Evolutionary conservation across 1,139 yeast genomes (phyloP).

Genomic region (Arxiozyma heterogenica): DNA sequence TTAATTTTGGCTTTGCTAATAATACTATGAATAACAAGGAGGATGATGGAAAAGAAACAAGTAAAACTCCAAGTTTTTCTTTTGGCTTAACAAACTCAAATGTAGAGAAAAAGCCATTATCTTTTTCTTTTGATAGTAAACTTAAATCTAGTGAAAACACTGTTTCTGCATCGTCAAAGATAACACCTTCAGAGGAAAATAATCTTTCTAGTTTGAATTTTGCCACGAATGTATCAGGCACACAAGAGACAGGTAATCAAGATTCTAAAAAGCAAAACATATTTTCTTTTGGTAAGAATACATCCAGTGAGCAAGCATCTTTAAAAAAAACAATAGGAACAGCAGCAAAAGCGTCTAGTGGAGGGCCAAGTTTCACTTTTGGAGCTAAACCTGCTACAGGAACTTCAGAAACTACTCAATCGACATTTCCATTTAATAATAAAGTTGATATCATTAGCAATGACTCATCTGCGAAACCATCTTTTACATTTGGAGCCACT

Average conservation of each 20-base stretch:
- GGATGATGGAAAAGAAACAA: background rate
- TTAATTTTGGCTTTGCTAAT: constrained; percentile 4
- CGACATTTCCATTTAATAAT: background rate
- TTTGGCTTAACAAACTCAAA: constrained; percentile 2
- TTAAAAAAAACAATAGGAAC: background rate
- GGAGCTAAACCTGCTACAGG: constrained; percentile 1
- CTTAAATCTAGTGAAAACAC: background rate
- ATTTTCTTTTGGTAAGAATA: background rate
- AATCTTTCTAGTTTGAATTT: constrained; percentile 4
- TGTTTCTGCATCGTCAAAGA: constrained; percentile 4
- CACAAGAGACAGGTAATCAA: background rate
- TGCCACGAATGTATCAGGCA: constrained; percentile 1
- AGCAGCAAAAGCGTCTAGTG: background rate
- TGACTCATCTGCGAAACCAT: background rate
- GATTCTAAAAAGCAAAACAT: background rate
- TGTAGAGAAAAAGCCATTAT: constrained; percentile 1
- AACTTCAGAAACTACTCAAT: background rate
- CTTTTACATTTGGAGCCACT: constrained; percentile 2
- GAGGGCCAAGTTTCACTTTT: constrained; percentile 8
- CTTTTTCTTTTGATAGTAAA: constrained; percentile 5
- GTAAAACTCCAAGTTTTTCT: constrained; percentile 4
- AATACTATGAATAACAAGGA: constrained; percentile 3
- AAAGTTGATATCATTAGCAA: background rate
- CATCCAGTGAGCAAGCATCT: constrained; percentile 3
- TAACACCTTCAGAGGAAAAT: background rate